Evolutionary conservation across 495 filamentous ascomycete species (phyloP).

Genomic region (Podospora fimiseda): DNA sequence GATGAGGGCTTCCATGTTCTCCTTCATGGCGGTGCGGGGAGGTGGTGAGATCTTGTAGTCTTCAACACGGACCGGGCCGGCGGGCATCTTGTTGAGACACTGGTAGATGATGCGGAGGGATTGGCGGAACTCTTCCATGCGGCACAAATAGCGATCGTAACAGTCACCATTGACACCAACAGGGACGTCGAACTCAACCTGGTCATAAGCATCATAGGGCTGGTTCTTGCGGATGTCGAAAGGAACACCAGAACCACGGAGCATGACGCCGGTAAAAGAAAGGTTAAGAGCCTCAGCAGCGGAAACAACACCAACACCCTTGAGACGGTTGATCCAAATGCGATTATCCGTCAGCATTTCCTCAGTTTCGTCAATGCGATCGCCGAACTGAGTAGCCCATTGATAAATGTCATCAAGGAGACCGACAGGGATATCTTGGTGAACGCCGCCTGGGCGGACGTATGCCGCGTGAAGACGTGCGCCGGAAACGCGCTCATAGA

Average conservation of each 20-base stretch:
- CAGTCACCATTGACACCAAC: constrained; percentile 97
- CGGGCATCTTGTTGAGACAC: constrained; percentile 97
- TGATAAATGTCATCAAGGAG: constrained; percentile 99
- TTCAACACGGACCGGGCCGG: constrained; percentile 87
- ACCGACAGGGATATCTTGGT: constrained; percentile 89
- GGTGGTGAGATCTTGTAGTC: constrained; percentile 99
- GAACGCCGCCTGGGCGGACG: constrained; percentile 93
- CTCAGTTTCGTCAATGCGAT: constrained; percentile 98
- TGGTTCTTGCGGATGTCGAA: constrained; percentile 95
- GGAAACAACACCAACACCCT: constrained; percentile 84
- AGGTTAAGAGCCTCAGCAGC: constrained; percentile 93
- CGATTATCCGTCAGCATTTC: constrained; percentile 98
- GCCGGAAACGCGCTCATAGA: constrained; percentile 98
- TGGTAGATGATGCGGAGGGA: constrained; percentile 97
- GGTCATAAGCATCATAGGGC: constrained; percentile 94
- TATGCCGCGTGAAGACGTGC: constrained; percentile 98
- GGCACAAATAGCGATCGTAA: constrained; percentile 97
- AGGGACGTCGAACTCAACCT: constrained; percentile 97
- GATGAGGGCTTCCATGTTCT: constrained; percentile 99
- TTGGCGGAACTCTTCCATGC: constrained; percentile 99
- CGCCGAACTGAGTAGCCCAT: constrained; percentile 99
- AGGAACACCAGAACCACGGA: constrained; percentile 92
- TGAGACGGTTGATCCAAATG: constrained; percentile 92
- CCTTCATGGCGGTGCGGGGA: constrained; percentile 97
- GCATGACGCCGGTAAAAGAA: constrained; percentile 95